Evolutionary conservation across 257 asterid genomes (phyloP), one percentile per base, ranked within the genome.

Genomic region (Sherardia arvensis): DNA sequence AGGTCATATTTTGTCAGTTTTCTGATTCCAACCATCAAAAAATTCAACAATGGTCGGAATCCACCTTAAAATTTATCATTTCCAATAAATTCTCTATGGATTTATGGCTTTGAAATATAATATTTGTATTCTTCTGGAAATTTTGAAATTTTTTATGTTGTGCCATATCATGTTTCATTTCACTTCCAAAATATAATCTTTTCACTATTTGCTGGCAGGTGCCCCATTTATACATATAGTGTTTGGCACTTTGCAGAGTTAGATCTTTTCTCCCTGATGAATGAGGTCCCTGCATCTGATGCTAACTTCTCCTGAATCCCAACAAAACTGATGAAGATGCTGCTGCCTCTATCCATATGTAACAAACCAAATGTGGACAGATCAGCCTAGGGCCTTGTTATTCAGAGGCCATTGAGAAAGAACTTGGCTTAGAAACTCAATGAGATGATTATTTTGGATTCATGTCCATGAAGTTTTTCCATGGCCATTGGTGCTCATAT

Each of bases 201-300:
- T 89, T 93, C 5, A 67, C 77, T 28, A 84, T 84, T 61, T 85
- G 22, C 66, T 87, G 40, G 85, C 93, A 0, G 81, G 87, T 51
- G 81, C 78, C 87, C 85, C 62, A 70, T 87, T 73, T 93, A 90
- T 67, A 84, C 11, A 92, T n/a, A n/a, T n/a, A n/a, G n/a, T 53
- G 69, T 87, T 49, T 84, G 97, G 97, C 85, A 87, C n/a, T 90
- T 87, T 65, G 95, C 47, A 38, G 14, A 8, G 47, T 15, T 87
- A 22, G 84, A 81, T 76, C 69, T 83, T 76, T 89, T 87, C n/a
- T n/a, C 66, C 14, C 77, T 87, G 61, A 82, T 91, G 95, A 85
- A 81, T 38, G 1, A 26, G 25, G 27, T 45, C 61, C 34, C 43
- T 36, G 17, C 53, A 14, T 59, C 60, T 38, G 47, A 38, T 38